phyloP scores from a whole-genome alignment of 768 basidiomycete genomes.

The Leccinum aurantiacum region DNA sequence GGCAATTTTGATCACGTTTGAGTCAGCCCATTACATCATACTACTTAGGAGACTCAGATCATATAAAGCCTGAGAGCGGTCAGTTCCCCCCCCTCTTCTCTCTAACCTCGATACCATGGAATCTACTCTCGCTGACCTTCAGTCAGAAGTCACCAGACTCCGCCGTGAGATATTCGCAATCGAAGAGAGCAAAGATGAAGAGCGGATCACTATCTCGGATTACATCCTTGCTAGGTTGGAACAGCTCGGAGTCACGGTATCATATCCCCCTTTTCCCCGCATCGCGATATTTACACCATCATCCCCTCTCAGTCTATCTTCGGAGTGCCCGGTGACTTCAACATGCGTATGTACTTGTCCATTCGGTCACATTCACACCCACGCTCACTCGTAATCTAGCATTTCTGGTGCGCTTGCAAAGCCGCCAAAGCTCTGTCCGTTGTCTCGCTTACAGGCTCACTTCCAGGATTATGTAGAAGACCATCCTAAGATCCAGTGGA shows the following conservation, averaged over 20 bases:
- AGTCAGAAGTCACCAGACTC: slow-evolving; percentile 48
- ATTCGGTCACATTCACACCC: background rate
- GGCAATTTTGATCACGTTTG: background rate
- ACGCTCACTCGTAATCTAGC: slow-evolving; percentile 19
- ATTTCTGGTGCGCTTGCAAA: slow-evolving; percentile 25
- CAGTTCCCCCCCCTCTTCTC: background rate
- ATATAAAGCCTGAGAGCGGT: background rate
- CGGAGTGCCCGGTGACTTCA: slow-evolving; percentile 87
- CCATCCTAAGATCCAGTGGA: slow-evolving; percentile 75
- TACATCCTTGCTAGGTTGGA: slow-evolving; percentile 64
- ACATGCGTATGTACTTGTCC: slow-evolving; percentile 47
- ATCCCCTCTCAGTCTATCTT: slow-evolving; percentile 60
- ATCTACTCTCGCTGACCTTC: slow-evolving; percentile 26
- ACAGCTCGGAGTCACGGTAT: slow-evolving; percentile 60
- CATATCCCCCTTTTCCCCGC: slow-evolving; percentile 25
- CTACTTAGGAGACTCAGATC: background rate
- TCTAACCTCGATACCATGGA: slow-evolving; percentile 13
- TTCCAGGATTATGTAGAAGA: slow-evolving; percentile 79
- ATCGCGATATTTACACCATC: background rate
- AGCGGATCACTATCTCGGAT: slow-evolving; percentile 51
- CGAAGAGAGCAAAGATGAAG: slow-evolving; percentile 28
- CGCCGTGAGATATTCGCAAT: slow-evolving; percentile 45
- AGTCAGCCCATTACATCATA: background rate
- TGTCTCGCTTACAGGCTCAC: background rate
- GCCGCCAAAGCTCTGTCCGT: background rate